A percentile compares a stretch with the other conserved stretches of the same genome.
phyloP scores from a whole-genome alignment of 768 basidiomycete genomes.

The Suillus americanus region DNA sequence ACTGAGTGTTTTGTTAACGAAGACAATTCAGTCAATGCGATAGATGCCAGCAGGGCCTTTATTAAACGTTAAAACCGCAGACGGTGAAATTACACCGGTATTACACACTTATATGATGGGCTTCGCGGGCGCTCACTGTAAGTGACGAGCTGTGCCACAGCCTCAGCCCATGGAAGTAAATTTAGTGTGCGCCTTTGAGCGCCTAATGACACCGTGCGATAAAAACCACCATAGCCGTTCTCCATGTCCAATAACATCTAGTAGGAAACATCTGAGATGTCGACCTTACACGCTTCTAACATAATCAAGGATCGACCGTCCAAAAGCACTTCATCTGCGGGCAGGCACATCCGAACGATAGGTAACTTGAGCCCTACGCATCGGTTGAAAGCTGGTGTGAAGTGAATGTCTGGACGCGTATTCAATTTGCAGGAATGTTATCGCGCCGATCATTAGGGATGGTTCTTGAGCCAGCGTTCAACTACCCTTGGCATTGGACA shows the following conservation, averaged over 20 bases:
- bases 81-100: background rate
- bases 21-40: too few relatives aligned
- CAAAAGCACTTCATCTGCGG: background rate
- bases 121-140: background rate
- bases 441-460: slow-evolving; percentile 26
- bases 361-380: background rate
- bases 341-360: background rate
- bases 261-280: background rate
- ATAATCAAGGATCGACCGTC: background rate
- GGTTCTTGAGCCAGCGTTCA: slow-evolving; percentile 57
- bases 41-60: background rate
- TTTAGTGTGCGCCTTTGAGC: background rate
- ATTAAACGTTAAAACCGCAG: background rate
- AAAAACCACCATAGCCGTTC: background rate
- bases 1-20: background rate
- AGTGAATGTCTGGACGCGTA: background rate
- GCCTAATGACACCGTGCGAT: background rate
- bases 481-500: slow-evolving; percentile 59
- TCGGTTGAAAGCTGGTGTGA: background rate
- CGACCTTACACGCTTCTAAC: background rate
- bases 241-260: background rate
- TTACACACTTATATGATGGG: background rate
- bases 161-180: background rate
- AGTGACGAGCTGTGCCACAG: background rate
- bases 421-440: background rate